phyloP scores from a whole-genome alignment of 306 rosid genomes.

The Leucaena leucocephala region DNA sequence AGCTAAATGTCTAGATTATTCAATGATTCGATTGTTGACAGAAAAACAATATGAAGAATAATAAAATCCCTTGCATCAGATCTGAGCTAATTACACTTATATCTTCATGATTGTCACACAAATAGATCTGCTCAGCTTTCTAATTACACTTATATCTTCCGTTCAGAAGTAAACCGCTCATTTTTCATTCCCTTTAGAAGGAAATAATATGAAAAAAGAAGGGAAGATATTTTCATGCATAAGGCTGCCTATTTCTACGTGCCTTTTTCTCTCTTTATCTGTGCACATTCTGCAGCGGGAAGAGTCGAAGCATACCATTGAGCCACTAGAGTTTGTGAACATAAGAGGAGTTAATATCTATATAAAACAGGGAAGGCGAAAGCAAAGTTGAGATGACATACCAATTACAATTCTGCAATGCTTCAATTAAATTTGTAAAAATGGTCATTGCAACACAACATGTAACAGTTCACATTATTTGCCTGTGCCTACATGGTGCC shows the following conservation, averaged over 20 bases:
- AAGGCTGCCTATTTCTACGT: not conserved
- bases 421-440: conserved; percentile 47
- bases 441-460: conserved; percentile 49
- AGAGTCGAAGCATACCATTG: not conserved
- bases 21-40: not conserved
- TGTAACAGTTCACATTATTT: conserved; percentile 47
- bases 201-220: conserved; percentile 1
- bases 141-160: not conserved
- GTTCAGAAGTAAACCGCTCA: not conserved
- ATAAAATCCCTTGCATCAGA: not conserved
- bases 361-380: not conserved
- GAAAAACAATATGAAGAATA: not conserved
- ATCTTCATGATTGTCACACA: conserved; percentile 6
- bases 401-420: conserved; percentile 45
- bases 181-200: not conserved
- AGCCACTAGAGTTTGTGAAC: not conserved
- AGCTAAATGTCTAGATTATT: not conserved
- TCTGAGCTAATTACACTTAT: not conserved
- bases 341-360: not conserved
- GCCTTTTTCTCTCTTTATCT: not conserved
- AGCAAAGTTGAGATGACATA: conserved; percentile 27
- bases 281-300: not conserved
- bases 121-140: conserved; percentile 19
- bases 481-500: conserved; percentile 47
- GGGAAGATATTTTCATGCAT: not conserved